Percentiles rank a stretch among this genome's conserved stretches.
phyloP scores from a whole-genome alignment of 768 basidiomycete species.

The Cyathus striatus region DNA sequence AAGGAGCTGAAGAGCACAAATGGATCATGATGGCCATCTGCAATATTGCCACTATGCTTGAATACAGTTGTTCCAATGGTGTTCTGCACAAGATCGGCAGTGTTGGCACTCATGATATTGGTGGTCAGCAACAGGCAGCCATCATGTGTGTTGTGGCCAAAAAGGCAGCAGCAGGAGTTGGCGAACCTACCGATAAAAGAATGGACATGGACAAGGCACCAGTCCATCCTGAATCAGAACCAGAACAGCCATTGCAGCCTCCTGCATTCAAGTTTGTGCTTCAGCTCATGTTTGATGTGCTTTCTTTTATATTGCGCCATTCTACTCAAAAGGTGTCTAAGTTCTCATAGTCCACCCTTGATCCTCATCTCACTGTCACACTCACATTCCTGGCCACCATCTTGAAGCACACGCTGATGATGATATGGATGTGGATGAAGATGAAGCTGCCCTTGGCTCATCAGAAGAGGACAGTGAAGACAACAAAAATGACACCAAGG shows the following conservation, averaged over 20 bases:
- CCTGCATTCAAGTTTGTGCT: slow-evolving; percentile 68
- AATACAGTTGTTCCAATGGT: slow-evolving; percentile 79
- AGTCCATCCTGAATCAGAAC: slow-evolving; percentile 25
- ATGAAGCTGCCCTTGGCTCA: slow-evolving; percentile 32
- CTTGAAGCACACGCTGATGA: slow-evolving; percentile 66
- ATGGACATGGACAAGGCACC: slow-evolving; percentile 65
- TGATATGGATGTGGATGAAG: slow-evolving; percentile 70
- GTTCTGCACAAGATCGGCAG: slow-evolving; percentile 62
- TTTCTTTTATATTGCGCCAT: slow-evolving; percentile 63
- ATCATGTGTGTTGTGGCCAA: slow-evolving; percentile 43
- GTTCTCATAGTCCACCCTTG: slow-evolving; percentile 52
- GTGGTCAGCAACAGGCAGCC: slow-evolving; percentile 22
- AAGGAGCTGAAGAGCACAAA: slow-evolving; percentile 75
- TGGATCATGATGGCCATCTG: slow-evolving; percentile 97
- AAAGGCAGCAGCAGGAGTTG: slow-evolving; percentile 35
- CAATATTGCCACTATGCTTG: slow-evolving; percentile 77
- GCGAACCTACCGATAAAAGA: slow-evolving; percentile 36
- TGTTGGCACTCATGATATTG: slow-evolving; percentile 30
- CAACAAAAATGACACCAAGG: slow-evolving; percentile 64
- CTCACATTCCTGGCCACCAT: slow-evolving; percentile 87
- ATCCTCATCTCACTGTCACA: slow-evolving; percentile 83
- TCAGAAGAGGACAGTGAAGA: slow-evolving; percentile 49
- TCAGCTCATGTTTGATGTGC: slow-evolving; percentile 73
- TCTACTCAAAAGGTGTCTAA: slow-evolving; percentile 57
- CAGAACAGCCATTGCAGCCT: slow-evolving; percentile 41